Conservation (phyloP, 2,329 filamentous ascomycete species). For the Harringtonia lauricola region DNA sequence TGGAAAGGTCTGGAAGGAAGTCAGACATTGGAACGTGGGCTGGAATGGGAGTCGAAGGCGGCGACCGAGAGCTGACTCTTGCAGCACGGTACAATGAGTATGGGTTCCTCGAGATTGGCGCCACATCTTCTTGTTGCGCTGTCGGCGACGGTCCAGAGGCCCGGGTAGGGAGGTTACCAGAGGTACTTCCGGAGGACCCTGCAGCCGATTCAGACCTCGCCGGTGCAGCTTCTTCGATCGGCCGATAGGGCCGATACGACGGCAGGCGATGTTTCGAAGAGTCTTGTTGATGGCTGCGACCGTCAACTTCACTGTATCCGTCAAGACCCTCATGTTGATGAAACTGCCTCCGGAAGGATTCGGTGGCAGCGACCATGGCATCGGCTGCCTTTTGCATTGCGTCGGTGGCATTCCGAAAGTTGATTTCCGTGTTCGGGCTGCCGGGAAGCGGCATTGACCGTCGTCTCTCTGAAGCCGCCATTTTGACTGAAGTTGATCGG, state of each 20-base stretch:
- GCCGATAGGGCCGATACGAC: conserved; percentile 11
- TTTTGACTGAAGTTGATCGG: neutral
- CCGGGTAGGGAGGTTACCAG: too few relatives aligned
- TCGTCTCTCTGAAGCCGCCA: conserved; percentile 5
- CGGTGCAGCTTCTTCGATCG: neutral
- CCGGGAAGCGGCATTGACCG: conserved; percentile 7
- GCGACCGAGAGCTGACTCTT: conserved; percentile 3
- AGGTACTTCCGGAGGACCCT: neutral
- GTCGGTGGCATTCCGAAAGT: conserved; percentile 16
- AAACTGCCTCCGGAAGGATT: conserved; percentile 17
- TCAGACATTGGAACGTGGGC: neutral
- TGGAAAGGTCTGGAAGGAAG: neutral
- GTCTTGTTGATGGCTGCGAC: neutral
- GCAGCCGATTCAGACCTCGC: neutral
- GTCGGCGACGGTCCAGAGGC: neutral
- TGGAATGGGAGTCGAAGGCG: conserved; percentile 3
- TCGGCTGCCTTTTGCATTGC: conserved; percentile 20
- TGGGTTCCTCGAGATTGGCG: neutral
- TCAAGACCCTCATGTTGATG: conserved; percentile 5
- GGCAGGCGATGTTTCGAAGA: conserved; percentile 4
- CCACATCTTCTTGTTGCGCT: neutral
- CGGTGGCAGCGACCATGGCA: conserved; percentile 19
- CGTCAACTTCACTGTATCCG: neutral
- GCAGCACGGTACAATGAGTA: neutral
- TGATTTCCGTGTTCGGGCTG: conserved; percentile 8